Evolutionary conservation across 2,329 filamentous ascomycete genomes (phyloP).

Genomic region (Helotiales sp.): DNA sequence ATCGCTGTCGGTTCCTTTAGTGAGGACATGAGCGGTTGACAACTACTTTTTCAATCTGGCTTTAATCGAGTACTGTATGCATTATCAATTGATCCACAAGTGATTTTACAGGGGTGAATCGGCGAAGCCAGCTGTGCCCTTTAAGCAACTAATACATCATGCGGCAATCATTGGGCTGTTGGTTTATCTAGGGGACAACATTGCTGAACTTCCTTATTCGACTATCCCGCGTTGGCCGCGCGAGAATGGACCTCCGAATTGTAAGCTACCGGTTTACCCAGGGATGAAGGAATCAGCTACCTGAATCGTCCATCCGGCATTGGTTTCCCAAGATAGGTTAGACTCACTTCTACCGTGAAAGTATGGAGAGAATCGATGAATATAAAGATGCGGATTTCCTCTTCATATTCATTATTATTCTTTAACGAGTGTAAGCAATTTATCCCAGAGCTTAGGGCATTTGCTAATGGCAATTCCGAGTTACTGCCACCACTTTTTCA

Average conservation of each 20-base stretch:
- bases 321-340: conserved; percentile 8
- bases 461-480: no score
- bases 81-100: no score
- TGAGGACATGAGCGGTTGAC: no score
- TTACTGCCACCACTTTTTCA: conserved; percentile 66
- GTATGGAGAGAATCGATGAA: conserved; percentile 4
- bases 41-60: no score
- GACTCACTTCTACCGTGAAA: conserved; percentile 1
- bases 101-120: no score
- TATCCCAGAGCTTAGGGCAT: background rate
- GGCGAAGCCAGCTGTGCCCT: background rate
- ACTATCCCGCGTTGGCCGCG: no score
- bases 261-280: no score
- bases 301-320: no score
- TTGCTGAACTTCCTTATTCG: conserved; percentile 18
- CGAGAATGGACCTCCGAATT: conserved; percentile 19
- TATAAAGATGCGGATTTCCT: conserved; percentile 10
- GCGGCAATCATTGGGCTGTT: background rate
- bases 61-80: no score
- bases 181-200: conserved; percentile 8
- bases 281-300: no score
- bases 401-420: conserved; percentile 3
- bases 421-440: conserved; percentile 1
- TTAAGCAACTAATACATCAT: conserved; percentile 11
- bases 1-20: no score